Evolutionary conservation across 2,329 filamentous ascomycete genomes (phyloP).

Genomic region (Shiraia sp.): DNA sequence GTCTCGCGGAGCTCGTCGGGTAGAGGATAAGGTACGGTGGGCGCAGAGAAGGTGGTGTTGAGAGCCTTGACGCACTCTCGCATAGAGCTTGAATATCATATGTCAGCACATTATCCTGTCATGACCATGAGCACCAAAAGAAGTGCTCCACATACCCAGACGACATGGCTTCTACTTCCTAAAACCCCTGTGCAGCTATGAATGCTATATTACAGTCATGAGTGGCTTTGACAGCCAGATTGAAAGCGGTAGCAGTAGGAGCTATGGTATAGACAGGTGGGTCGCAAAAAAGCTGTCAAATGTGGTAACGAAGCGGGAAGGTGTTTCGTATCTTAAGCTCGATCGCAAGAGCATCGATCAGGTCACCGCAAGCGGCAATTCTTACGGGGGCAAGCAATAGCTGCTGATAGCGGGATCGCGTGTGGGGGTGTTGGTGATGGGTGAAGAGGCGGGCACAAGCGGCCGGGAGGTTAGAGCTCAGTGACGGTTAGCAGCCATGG

Average conservation of each 20-base stretch:
- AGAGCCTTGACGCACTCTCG: slow-evolving; percentile 55
- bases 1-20: slow-evolving; percentile 66
- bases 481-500: slow-evolving; percentile 5
- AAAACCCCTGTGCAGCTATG: slow-evolving; percentile 4
- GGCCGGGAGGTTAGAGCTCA: no score
- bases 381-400: no score
- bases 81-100: slow-evolving; percentile 47
- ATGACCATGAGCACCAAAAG: neutral
- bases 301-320: neutral
- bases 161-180: slow-evolving; percentile 18
- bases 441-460: neutral
- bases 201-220: slow-evolving; percentile 14
- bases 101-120: slow-evolving; percentile 8
- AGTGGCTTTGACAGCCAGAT: slow-evolving; percentile 3
- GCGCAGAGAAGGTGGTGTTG: slow-evolving; percentile 48
- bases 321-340: neutral
- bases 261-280: no score
- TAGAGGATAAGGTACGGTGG: slow-evolving; percentile 58
- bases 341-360: neutral
- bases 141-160: slow-evolving; percentile 23
- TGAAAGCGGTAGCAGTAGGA: neutral
- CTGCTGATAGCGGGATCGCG: neutral
- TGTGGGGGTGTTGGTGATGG: neutral
- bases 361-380: neutral
- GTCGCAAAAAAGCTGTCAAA: no score